Conservation (phyloP, 768 basidiomycete genomes). For the Phallus indusiatus region DNA sequence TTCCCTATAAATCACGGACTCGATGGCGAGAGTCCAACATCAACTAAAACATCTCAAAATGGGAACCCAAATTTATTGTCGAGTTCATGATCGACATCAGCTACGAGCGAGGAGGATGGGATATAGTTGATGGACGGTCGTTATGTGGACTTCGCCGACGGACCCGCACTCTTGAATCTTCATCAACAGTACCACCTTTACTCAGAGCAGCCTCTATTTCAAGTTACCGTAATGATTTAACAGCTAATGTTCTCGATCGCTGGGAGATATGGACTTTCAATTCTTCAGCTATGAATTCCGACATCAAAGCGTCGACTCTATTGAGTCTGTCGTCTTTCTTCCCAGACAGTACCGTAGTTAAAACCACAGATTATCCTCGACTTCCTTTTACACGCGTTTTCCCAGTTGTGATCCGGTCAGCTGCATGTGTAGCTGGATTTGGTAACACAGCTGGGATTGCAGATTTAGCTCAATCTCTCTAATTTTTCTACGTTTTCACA, state of each 20-base stretch:
- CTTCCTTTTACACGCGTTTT: conserved; percentile 77
- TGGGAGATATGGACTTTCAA: conserved; percentile 85
- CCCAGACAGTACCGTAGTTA: neutral
- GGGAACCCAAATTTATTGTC: conserved; percentile 10
- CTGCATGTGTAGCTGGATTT: conserved; percentile 58
- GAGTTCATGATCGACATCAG: conserved; percentile 25
- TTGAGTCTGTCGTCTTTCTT: neutral
- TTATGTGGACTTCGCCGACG: conserved; percentile 64
- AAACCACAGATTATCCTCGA: conserved; percentile 28
- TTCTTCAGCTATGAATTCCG: conserved; percentile 20
- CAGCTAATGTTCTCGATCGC: conserved; percentile 56
- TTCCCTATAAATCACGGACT: conserved; percentile 10
- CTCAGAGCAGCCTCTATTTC: conserved; percentile 3
- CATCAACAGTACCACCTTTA: conserved; percentile 12
- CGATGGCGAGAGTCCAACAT: conserved; percentile 25
- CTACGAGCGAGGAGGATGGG: conserved; percentile 77
- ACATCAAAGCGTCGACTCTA: conserved; percentile 12
- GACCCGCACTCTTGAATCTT: conserved; percentile 31
- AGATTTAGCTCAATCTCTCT: conserved; percentile 14
- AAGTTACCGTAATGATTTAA: conserved; percentile 36
- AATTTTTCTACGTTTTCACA: too few relatives aligned
- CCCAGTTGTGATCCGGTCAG: conserved; percentile 40
- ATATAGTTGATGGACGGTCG: conserved; percentile 37
- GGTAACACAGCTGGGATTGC: conserved; percentile 70
- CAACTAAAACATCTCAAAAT: conserved; percentile 14